Percentiles rank a stretch among this genome's conserved stretches.
These are phyloP conservation scores for Fomitopsis pulvina DNA, from an alignment of 768 basidiomycete genomes.

Conservation along the genomic window DNA sequence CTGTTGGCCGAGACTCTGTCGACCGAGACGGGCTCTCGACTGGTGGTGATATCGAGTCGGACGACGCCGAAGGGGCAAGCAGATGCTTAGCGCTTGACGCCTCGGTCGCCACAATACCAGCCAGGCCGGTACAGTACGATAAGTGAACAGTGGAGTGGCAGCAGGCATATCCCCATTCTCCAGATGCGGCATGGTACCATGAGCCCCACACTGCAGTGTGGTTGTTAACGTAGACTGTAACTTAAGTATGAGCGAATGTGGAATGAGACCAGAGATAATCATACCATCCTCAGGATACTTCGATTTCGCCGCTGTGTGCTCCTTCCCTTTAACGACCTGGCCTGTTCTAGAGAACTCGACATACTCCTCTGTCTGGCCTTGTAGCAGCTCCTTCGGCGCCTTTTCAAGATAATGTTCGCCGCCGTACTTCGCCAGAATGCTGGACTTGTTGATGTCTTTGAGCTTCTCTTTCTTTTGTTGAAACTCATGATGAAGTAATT, in stretches of 20 bases:
- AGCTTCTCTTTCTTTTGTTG: conserved; percentile 87
- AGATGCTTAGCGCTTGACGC: conserved; percentile 73
- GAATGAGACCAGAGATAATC: conserved; percentile 18
- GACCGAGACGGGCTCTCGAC: conserved; percentile 11
- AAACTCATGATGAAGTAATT: conserved; percentile 87
- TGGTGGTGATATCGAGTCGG: conserved; percentile 13
- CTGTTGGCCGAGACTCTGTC: conserved; percentile 16
- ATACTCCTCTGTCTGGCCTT: conserved; percentile 95
- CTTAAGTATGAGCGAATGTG: conserved; percentile 5
- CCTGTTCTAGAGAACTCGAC: conserved; percentile 95
- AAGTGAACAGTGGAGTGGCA: conserved; percentile 84
- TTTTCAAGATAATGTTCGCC: conserved; percentile 88
- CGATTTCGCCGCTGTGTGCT: conserved; percentile 78
- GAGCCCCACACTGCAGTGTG: conserved; percentile 98
- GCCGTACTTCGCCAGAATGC: conserved; percentile 89
- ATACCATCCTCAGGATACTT: conserved; percentile 97
- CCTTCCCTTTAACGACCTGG: conserved; percentile 85
- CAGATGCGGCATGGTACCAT: conserved; percentile 68
- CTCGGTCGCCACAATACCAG: conserved; percentile 70
- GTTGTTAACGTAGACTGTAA: conserved; percentile 80
- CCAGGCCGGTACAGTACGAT: conserved; percentile 88
- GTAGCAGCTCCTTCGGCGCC: conserved; percentile 87
- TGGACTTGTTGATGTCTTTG: conserved; percentile 82
- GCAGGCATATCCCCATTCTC: conserved; percentile 90
- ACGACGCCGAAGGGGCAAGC: conserved; percentile 35